Conservation (phyloP, 306 rosid species). For the Astragalus glycyphyllos region DNA sequence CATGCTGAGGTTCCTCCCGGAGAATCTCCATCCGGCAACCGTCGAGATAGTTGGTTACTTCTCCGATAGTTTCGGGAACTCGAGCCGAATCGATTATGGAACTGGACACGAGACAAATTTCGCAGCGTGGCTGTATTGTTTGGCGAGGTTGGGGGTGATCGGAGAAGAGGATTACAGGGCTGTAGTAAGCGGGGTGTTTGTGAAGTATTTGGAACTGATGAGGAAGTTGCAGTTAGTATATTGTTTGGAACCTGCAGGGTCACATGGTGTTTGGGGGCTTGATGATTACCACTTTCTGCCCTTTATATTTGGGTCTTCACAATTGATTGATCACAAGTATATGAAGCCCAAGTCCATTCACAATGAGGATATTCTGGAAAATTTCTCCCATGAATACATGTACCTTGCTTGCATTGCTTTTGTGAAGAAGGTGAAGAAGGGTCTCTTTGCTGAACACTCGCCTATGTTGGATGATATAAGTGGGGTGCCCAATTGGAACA, state of each 20-base stretch:
- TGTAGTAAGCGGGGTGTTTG: conserved; percentile 71
- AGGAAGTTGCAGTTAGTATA: conserved; percentile 85
- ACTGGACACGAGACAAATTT: conserved; percentile 98
- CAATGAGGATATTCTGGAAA: conserved; percentile 83
- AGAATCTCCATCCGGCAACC: conserved; percentile 51
- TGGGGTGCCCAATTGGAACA: conserved; percentile 94
- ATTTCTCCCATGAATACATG: conserved; percentile 75
- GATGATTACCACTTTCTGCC: conserved; percentile 93
- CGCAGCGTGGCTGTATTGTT: conserved; percentile 86
- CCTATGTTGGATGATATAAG: conserved; percentile 97
- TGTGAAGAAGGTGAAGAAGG: conserved; percentile 94
- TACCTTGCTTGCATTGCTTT: conserved; percentile 74
- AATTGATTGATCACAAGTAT: conserved; percentile 87
- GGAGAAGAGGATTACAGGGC: conserved; percentile 77
- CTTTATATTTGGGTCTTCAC: conserved; percentile 87
- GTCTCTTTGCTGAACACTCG: conserved; percentile 92
- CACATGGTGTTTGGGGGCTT: conserved; percentile 99
- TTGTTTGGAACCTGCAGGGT: conserved; percentile 92
- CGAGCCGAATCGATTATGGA: conserved; percentile 89
- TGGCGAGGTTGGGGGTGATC: conserved; percentile 71
- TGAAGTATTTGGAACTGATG: conserved; percentile 83
- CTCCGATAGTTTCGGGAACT: conserved; percentile 78
- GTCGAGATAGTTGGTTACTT: conserved; percentile 78
- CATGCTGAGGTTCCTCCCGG: conserved; percentile 65
- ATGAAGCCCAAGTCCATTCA: conserved; percentile 98